Evolutionary conservation across 768 basidiomycete genomes (phyloP).

Genomic region (Pulveroboletus sp.): DNA sequence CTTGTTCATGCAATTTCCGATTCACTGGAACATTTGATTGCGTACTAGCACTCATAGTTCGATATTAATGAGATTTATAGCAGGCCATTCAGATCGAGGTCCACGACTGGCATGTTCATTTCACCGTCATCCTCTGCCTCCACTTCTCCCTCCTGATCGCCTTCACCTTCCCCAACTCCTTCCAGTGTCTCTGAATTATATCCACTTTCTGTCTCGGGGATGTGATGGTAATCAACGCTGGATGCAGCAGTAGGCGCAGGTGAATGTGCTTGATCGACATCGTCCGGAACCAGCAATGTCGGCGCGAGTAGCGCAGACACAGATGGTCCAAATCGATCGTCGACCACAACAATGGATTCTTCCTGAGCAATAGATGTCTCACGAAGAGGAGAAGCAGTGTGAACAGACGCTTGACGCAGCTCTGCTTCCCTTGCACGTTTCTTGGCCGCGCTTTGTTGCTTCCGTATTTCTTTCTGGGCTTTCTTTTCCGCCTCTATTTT

Average conservation of each 20-base stretch:
- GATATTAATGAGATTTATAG: slow-evolving; percentile 12
- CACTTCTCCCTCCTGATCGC: slow-evolving; percentile 24
- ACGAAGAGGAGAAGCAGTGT: slow-evolving; percentile 24
- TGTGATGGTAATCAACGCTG: slow-evolving; percentile 39
- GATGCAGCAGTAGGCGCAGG: slow-evolving; percentile 53
- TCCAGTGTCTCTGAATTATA: slow-evolving; percentile 52
- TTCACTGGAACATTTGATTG: neutral
- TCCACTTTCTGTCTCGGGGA: slow-evolving; percentile 48
- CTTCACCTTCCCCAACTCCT: slow-evolving; percentile 26
- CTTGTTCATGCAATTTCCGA: neutral
- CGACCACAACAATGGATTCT: slow-evolving; percentile 17
- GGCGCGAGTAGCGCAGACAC: slow-evolving; percentile 26
- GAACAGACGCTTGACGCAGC: slow-evolving; percentile 20
- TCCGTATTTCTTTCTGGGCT: slow-evolving; percentile 47
- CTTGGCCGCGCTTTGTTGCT: slow-evolving; percentile 50
- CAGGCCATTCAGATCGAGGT: slow-evolving; percentile 26
- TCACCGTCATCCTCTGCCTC: slow-evolving; percentile 23
- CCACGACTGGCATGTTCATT: slow-evolving; percentile 25
- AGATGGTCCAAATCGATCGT: slow-evolving; percentile 27
- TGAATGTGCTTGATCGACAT: slow-evolving; percentile 39
- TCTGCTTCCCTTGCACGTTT: slow-evolving; percentile 45
- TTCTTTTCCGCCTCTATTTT: slow-evolving; percentile 35
- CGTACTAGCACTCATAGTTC: neutral
- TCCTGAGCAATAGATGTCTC: slow-evolving; percentile 33
- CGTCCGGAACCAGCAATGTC: slow-evolving; percentile 24